A percentile compares a stretch with the other conserved stretches of the same genome.
Evolutionary conservation across 768 basidiomycete species (phyloP).

Genomic region (Clitopilus hobsonii): DNA sequence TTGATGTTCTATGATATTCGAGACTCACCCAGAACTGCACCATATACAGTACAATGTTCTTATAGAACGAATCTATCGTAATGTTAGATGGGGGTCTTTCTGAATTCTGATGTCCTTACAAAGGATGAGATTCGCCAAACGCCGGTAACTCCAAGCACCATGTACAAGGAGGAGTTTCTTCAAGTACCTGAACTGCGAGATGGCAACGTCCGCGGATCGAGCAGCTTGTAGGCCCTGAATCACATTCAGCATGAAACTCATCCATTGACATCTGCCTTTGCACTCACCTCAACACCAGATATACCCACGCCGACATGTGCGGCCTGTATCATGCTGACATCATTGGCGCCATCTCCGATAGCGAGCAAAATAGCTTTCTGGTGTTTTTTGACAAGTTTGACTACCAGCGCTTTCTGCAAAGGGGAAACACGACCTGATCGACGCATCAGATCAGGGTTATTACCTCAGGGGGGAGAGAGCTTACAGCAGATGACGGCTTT

Average conservation of each 20-base stretch:
- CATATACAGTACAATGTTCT: slow-evolving; percentile 98
- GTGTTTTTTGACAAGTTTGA: slow-evolving; percentile 98
- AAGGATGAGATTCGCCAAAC: slow-evolving; percentile 91
- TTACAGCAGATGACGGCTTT: slow-evolving; percentile 97
- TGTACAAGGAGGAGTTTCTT: slow-evolving; percentile 96
- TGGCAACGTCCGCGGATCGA: slow-evolving; percentile 94
- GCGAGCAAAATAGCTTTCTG: slow-evolving; percentile 90
- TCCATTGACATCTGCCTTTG: background rate
- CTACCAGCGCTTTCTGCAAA: slow-evolving; percentile 93
- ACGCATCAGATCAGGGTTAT: slow-evolving; percentile 3
- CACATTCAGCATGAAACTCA: background rate
- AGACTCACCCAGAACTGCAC: slow-evolving; percentile 90
- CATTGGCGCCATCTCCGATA: slow-evolving; percentile 97
- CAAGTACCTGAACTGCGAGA: slow-evolving; percentile 94
- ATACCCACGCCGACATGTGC: slow-evolving; percentile 98
- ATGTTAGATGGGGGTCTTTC: slow-evolving; percentile 7
- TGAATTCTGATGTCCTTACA: slow-evolving; percentile 51
- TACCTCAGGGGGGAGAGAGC: slow-evolving; percentile 20
- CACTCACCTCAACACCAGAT: slow-evolving; percentile 85
- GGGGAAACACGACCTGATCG: slow-evolving; percentile 89
- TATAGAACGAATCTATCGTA: slow-evolving; percentile 89
- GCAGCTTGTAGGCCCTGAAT: slow-evolving; percentile 93
- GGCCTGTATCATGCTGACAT: slow-evolving; percentile 99
- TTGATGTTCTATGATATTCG: slow-evolving; percentile 1
- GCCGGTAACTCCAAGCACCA: slow-evolving; percentile 97